Percentiles rank a stretch among this genome's conserved stretches.
These are phyloP conservation scores for Spencermartinsiella ligniputridi DNA, from an alignment of 1,139 yeast genomes.

Conservation along the genomic window DNA sequence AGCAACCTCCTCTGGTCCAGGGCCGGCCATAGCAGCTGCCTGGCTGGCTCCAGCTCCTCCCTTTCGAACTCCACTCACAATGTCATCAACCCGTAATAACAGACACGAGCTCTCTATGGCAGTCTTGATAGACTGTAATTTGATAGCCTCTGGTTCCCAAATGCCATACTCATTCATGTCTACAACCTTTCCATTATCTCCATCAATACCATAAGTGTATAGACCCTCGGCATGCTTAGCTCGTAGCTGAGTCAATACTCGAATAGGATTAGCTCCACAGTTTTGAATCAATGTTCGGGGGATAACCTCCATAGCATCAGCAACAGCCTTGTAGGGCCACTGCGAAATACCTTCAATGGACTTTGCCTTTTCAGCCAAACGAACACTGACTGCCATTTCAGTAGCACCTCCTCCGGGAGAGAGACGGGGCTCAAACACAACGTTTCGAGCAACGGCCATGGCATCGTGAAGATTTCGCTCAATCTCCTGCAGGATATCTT, in stretches of 20 bases:
- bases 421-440: constrained; percentile 87
- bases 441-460: constrained; percentile 96
- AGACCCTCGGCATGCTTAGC: constrained; percentile 92
- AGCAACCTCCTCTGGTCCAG: constrained; percentile 1
- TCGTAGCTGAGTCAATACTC: constrained; percentile 82
- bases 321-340: constrained; percentile 99
- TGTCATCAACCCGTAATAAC: constrained; percentile 92
- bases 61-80: constrained; percentile 89
- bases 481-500: constrained; percentile 92
- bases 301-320: constrained; percentile 97
- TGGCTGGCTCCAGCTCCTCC: constrained; percentile 17
- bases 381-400: constrained; percentile 96
- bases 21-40: neutral
- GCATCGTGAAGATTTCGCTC: constrained; percentile 98
- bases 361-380: constrained; percentile 85
- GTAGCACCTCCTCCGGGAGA: constrained; percentile 99
- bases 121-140: constrained; percentile 93
- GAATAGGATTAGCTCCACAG: constrained; percentile 95
- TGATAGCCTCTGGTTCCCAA: constrained; percentile 99
- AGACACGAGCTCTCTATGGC: constrained; percentile 96
- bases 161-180: constrained; percentile 95
- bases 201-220: constrained; percentile 86
- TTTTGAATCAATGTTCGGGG: constrained; percentile 96
- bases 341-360: constrained; percentile 91
- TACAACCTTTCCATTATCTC: constrained; percentile 88